Evolutionary conservation across 164 flowering plant genomes (phyloP), one percentile per base, ranked within the genome.

Genomic region (Magnolia sinica): DNA sequence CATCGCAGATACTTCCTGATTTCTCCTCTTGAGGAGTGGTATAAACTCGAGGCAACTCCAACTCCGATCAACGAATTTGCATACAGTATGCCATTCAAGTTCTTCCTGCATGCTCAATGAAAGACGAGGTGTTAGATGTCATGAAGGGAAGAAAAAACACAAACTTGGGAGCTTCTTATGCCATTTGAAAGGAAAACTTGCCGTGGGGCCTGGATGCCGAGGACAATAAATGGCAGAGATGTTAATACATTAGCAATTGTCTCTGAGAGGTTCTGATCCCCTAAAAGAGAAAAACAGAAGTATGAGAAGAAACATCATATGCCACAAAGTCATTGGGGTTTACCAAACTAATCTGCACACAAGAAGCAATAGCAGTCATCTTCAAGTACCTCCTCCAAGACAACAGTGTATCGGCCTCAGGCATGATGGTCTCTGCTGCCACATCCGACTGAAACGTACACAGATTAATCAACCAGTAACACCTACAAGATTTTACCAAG

Each of bases 51-150:
- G 71, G 95, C 96, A 79, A 96, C 84, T 77, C 99, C 99, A 73
- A 96, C 99, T 76, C 99, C 99, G 80, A 96, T 88, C 59, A 96
- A 84, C 4, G 98, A 96, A 86, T 96, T 92, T 31, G 98, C 99
- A 88, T 94, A 96, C 51, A 96, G 68, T 79, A 87, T 89, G 37
- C 82, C 80, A 70, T 81, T 90, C 52, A 87, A 76, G 82, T 88
- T 92, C 83, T 89, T 96, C 88, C 98, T 96, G 88, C 79, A 85
- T 58, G 68, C 45, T 58, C 50, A 78, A 27, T 64, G 59, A 55
- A 64, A 45, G 45, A 37, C 50, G 24, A 71, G 31, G 52, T 64
- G 29, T 50, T 10, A 49, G 59, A 49, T n/a, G 24, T 50, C 45
- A n/a, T 49, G 10, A n/a, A 45, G 24, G 13, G 5, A 1, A n/a